Percentiles rank a stretch among this genome's conserved stretches.
phyloP scores from a whole-genome alignment of 371 early-diverging fungal species.

The Cokeromyces recurvatus region DNA sequence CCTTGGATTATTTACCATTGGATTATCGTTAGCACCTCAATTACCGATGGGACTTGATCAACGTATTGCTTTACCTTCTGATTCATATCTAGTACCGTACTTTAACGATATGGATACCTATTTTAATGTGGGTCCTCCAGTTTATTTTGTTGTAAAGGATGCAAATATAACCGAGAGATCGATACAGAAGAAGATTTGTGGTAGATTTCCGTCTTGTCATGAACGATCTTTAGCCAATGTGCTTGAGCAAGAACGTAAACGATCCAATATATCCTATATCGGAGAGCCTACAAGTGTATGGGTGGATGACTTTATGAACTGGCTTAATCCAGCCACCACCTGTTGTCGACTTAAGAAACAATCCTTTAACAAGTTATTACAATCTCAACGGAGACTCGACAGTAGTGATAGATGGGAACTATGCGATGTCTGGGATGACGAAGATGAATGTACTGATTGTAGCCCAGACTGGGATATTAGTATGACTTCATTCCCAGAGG shows the following conservation, averaged over 20 bases:
- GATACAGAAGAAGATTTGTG: conserved; percentile 60
- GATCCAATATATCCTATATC: conserved; percentile 58
- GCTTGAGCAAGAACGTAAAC: conserved; percentile 66
- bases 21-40: conserved; percentile 48
- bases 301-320: conserved; percentile 71
- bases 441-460: conserved; percentile 56
- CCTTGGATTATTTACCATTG: conserved; percentile 50
- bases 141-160: conserved; percentile 67
- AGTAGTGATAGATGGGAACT: conserved; percentile 17
- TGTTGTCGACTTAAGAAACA: conserved; percentile 55
- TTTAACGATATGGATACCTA: conserved; percentile 65
- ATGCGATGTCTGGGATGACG: conserved; percentile 54
- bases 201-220: conserved; percentile 58
- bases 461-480: conserved; percentile 52
- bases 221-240: conserved; percentile 56
- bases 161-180: conserved; percentile 46
- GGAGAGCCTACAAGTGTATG: conserved; percentile 69
- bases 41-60: conserved; percentile 66
- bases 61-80: conserved; percentile 64
- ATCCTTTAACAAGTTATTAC: no score
- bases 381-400: no score
- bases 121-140: conserved; percentile 71
- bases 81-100: conserved; percentile 68
- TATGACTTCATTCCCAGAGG: conserved; percentile 59
- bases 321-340: conserved; percentile 58